phyloP scores from a whole-genome alignment of 345 rosid species.

The Eucalyptus camaldulensis region DNA sequence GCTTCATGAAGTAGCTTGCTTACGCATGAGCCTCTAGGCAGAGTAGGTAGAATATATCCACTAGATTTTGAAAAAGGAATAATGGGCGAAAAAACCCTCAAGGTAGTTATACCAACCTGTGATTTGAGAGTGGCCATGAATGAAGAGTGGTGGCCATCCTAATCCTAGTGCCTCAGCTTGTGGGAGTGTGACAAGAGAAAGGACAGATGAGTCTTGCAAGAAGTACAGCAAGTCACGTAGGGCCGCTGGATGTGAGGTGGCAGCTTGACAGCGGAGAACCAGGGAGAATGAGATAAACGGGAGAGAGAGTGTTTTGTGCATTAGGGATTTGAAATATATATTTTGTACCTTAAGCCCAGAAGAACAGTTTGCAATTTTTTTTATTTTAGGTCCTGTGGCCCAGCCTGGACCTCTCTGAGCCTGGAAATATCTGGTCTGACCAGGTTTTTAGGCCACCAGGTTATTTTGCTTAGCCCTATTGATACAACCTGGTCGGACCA shows the following conservation, averaged over 20 bases:
- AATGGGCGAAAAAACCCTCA: background rate
- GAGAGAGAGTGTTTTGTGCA: background rate
- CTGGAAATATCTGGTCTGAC: background rate
- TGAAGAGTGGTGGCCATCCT: background rate
- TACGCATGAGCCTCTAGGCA: background rate
- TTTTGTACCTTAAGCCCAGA: background rate
- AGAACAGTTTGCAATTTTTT: background rate
- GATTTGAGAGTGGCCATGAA: background rate
- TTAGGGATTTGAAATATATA: background rate
- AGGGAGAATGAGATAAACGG: background rate
- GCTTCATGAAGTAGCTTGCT: background rate
- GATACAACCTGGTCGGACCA: background rate
- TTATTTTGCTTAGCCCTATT: background rate
- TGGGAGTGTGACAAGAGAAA: background rate
- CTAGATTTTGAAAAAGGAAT: background rate
- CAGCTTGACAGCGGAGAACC: background rate
- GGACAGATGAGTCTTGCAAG: background rate
- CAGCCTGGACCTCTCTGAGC: background rate
- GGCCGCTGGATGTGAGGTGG: background rate
- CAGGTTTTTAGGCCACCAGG: background rate
- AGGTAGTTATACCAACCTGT: background rate
- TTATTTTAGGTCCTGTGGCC: background rate
- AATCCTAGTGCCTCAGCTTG: background rate
- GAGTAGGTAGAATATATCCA: background rate
- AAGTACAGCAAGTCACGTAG: background rate